phyloP scores from a whole-genome alignment of 2,329 filamentous ascomycete genomes.

The Cladosporium sp. region DNA sequence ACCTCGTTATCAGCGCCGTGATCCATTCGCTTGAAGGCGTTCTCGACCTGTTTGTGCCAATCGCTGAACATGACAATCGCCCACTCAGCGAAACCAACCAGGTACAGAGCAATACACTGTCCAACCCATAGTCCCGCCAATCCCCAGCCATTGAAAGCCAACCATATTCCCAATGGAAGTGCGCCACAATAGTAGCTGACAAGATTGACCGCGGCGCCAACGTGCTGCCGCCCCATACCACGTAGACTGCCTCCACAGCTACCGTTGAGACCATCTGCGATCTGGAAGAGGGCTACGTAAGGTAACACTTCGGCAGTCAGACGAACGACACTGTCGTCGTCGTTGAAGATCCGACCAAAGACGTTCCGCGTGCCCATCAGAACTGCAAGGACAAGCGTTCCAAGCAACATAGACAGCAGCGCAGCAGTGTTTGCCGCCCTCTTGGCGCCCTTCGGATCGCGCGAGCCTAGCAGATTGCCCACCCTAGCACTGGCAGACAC shows the following conservation, averaged over 20 bases:
- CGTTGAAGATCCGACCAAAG: slow-evolving; percentile 77
- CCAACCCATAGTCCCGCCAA: slow-evolving; percentile 74
- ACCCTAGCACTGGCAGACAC: slow-evolving; percentile 74
- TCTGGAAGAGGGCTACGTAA: slow-evolving; percentile 83
- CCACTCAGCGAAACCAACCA: slow-evolving; percentile 78
- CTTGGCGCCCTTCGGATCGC: slow-evolving; percentile 61
- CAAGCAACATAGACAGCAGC: slow-evolving; percentile 65
- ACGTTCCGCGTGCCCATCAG: slow-evolving; percentile 67
- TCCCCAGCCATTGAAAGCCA: slow-evolving; percentile 84
- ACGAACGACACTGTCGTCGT: slow-evolving; percentile 65
- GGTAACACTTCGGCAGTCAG: slow-evolving; percentile 77
- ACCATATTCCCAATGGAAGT: slow-evolving; percentile 73
- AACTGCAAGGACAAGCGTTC: slow-evolving; percentile 60
- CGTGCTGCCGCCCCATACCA: slow-evolving; percentile 82
- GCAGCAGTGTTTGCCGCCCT: slow-evolving; percentile 73
- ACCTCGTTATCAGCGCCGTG: slow-evolving; percentile 36
- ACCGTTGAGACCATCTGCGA: slow-evolving; percentile 82
- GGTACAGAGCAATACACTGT: slow-evolving; percentile 61
- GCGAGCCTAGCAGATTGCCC: slow-evolving; percentile 73
- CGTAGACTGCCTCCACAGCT: slow-evolving; percentile 75
- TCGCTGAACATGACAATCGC: slow-evolving; percentile 70
- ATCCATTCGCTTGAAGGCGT: slow-evolving; percentile 68
- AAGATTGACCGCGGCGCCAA: slow-evolving; percentile 77
- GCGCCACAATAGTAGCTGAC: slow-evolving; percentile 81
- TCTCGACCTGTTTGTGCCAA: slow-evolving; percentile 70